A percentile compares a stretch with the other conserved stretches of the same genome.
Evolutionary conservation across 1,284 basidiomycete species (phyloP).

Genomic region (Hemileccinum hortonii): DNA sequence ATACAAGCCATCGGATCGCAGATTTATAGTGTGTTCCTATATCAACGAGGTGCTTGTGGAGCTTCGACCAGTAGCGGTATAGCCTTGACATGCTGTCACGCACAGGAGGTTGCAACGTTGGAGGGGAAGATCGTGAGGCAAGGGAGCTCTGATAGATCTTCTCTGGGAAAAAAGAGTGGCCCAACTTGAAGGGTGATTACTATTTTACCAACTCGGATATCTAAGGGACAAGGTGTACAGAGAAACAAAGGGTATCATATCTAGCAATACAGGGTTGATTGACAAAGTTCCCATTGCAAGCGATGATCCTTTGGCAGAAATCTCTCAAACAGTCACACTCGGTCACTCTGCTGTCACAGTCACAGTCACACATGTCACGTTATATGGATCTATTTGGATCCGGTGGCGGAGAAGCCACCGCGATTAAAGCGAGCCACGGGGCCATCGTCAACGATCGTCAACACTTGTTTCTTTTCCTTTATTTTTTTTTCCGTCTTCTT

Average conservation of each 20-base stretch:
- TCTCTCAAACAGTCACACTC: constrained; percentile 11
- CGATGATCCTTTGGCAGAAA: constrained; percentile 33
- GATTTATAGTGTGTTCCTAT: constrained; percentile 7
- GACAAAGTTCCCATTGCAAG: constrained; percentile 12
- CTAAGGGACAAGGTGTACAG: too few relatives aligned
- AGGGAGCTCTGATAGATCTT: background rate
- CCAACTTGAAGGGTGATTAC: too few relatives aligned
- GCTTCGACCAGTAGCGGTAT: constrained; percentile 21
- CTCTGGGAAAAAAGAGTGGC: too few relatives aligned
- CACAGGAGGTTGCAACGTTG: constrained; percentile 26
- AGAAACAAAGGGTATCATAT: too few relatives aligned
- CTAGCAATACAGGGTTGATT: too few relatives aligned
- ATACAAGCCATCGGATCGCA: constrained; percentile 2
- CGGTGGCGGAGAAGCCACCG: constrained; percentile 25
- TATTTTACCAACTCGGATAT: background rate
- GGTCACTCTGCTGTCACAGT: constrained; percentile 8
- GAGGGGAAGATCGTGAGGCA: constrained; percentile 1
- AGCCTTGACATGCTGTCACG: constrained; percentile 26
- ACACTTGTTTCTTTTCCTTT: constrained; percentile 34
- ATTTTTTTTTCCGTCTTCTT: constrained; percentile 17
- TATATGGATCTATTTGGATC: constrained; percentile 25
- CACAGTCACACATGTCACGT: constrained; percentile 10
- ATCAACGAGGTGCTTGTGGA: constrained; percentile 14
- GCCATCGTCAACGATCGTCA: constrained; percentile 47
- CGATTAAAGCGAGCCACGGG: constrained; percentile 32